A percentile compares a stretch with the other conserved stretches of the same genome.
phyloP scores from a whole-genome alignment of 768 basidiomycete species.

The Panellus pusillus region DNA sequence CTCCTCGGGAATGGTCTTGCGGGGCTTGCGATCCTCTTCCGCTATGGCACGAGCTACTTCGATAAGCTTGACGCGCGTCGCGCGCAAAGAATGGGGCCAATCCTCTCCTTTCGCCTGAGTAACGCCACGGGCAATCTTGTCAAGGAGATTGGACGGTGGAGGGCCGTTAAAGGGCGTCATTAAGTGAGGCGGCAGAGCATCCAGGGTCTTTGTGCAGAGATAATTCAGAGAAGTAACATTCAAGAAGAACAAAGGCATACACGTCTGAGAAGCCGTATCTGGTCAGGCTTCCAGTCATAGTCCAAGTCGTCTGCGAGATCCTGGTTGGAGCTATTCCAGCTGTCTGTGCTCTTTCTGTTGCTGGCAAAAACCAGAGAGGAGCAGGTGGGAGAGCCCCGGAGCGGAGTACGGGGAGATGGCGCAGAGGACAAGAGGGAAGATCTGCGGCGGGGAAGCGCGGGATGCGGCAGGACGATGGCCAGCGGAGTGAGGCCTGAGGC shows the following conservation, averaged over 20 bases:
- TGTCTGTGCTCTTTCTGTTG: conserved; percentile 75
- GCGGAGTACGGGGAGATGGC: conserved; percentile 59
- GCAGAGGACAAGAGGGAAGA: conserved; percentile 52
- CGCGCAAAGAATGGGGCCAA: conserved; percentile 82
- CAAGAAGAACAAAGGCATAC: conserved; percentile 41
- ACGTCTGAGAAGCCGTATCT: conserved; percentile 63
- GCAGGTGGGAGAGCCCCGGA: conserved; percentile 52
- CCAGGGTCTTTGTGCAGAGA: conserved; percentile 58
- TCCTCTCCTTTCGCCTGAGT: conserved; percentile 71
- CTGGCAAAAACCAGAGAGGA: conserved; percentile 52
- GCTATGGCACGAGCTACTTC: conserved; percentile 71
- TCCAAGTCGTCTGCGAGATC: conserved; percentile 63
- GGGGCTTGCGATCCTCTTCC: conserved; percentile 49
- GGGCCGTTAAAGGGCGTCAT: conserved; percentile 84
- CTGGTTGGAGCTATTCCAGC: conserved; percentile 80
- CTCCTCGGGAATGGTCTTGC: conserved; percentile 49
- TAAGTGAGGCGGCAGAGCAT: conserved; percentile 80
- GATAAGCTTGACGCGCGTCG: conserved; percentile 80
- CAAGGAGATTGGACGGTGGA: conserved; percentile 82
- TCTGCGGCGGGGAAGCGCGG: conserved; percentile 49
- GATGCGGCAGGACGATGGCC: conserved; percentile 63
- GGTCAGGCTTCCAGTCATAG: conserved; percentile 75
- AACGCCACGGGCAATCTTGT: conserved; percentile 82
- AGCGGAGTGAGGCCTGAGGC: conserved; percentile 52
- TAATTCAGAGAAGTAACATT: conserved; percentile 14